Percentiles rank a stretch among this genome's conserved stretches.
phyloP scores from a whole-genome alignment of 2,329 filamentous ascomycete genomes.

The Penicillium polonicum region DNA sequence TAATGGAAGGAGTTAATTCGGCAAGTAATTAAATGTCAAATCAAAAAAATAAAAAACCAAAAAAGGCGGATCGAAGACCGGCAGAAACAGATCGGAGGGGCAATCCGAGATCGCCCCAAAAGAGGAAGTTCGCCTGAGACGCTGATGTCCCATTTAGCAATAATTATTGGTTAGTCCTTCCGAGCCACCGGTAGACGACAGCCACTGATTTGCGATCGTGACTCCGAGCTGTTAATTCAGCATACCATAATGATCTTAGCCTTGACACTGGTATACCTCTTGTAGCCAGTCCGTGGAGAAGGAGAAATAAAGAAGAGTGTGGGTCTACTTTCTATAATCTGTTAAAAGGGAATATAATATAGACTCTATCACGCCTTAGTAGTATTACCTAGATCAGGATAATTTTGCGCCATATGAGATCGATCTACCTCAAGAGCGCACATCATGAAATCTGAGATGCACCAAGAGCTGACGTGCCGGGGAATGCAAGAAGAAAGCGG shows the following conservation, averaged over 20 bases:
- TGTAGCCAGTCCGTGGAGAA: constrained; percentile 1
- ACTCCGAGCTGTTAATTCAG: background rate
- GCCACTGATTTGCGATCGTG: constrained; percentile 9
- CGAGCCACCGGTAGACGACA: constrained; percentile 1
- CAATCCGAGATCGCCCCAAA: constrained; percentile 25
- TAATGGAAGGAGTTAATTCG: background rate
- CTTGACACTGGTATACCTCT: background rate
- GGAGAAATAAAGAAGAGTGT: background rate
- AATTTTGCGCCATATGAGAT: background rate
- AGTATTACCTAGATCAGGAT: background rate
- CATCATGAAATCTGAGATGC: background rate
- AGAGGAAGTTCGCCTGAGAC: constrained; percentile 23
- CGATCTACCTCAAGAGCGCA: background rate
- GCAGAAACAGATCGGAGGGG: constrained; percentile 14
- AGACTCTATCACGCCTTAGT: background rate
- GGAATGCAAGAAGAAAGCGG: background rate
- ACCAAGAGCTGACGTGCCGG: background rate
- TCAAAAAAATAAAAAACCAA: background rate
- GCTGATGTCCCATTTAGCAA: background rate
- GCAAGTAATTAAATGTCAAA: background rate
- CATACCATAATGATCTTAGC: background rate
- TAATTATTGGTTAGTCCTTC: constrained; percentile 17
- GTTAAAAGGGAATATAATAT: background rate
- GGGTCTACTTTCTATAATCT: background rate
- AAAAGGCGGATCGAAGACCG: background rate